Evolutionary conservation across 2,329 filamentous ascomycete genomes (phyloP).

Genomic region (Trichoderma sp.): DNA sequence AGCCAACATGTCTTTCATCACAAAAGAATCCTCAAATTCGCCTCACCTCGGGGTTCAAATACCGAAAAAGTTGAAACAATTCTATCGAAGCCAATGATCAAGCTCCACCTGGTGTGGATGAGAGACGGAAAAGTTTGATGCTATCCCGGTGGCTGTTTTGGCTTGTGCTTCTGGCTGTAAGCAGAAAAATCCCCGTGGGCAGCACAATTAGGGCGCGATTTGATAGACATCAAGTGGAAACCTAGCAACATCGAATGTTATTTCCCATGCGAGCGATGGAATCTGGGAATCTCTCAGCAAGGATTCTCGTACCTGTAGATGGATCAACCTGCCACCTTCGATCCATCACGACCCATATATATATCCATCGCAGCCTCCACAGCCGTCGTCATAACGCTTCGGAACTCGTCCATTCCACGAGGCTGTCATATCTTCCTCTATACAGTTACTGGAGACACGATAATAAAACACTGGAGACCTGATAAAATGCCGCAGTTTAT

Average conservation of each 20-base stretch:
- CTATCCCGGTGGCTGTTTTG: neutral
- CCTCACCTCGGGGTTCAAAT: neutral
- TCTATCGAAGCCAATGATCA: neutral
- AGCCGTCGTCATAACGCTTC: constrained; percentile 13
- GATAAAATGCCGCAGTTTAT: constrained; percentile 33
- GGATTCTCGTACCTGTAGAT: neutral
- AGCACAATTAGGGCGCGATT: neutral
- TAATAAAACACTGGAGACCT: constrained; percentile 30
- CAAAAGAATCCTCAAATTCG: neutral
- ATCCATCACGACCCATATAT: neutral
- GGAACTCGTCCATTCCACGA: constrained; percentile 1
- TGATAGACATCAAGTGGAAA: neutral
- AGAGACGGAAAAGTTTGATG: neutral
- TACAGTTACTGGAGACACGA: constrained; percentile 27
- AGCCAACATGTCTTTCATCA: neutral
- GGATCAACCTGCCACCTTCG: neutral
- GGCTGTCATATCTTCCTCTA: neutral
- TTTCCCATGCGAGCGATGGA: neutral
- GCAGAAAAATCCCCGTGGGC: neutral
- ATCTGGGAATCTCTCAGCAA: neutral
- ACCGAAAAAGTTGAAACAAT: neutral
- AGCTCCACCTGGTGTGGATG: neutral
- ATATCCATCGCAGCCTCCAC: constrained; percentile 10
- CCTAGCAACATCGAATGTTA: neutral
- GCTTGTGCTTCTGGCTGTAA: neutral